Evolutionary conservation across 2,329 filamentous ascomycete species (phyloP).

Genomic region (Sphaerulina populicola): DNA sequence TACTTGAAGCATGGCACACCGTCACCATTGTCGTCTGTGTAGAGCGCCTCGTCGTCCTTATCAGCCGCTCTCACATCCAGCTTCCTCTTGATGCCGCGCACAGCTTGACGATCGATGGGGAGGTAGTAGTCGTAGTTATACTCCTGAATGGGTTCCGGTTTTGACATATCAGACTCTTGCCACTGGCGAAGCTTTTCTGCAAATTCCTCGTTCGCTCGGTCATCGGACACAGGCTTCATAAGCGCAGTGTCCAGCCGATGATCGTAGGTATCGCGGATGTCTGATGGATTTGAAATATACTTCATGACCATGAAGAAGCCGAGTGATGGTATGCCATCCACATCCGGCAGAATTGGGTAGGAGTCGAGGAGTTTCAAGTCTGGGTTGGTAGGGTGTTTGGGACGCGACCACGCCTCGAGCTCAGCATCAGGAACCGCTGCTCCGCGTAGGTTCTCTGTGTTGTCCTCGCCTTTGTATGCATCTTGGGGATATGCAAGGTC

Average conservation of each 20-base stretch:
- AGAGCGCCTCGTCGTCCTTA: conserved; percentile 46
- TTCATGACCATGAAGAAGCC: conserved; percentile 54
- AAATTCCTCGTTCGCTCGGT: conserved; percentile 44
- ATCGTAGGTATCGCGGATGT: conserved; percentile 45
- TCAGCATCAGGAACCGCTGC: conserved; percentile 49
- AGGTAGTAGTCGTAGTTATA: conserved; percentile 55
- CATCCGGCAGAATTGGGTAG: conserved; percentile 54
- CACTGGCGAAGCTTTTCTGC: conserved; percentile 41
- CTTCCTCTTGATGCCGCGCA: conserved; percentile 48
- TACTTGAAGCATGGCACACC: conserved; percentile 44
- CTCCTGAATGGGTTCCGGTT: conserved; percentile 46
- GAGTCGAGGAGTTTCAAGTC: conserved; percentile 51
- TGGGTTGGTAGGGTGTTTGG: conserved; percentile 52
- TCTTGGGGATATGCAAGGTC: conserved; percentile 56
- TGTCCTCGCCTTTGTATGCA: conserved; percentile 61
- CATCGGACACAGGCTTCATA: conserved; percentile 43
- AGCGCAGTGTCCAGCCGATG: conserved; percentile 52
- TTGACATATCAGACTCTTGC: conserved; percentile 43
- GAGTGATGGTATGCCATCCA: conserved; percentile 51
- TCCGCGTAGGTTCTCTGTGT: conserved; percentile 45
- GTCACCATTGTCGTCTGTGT: conserved; percentile 38
- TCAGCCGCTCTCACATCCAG: conserved; percentile 47
- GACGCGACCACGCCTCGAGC: conserved; percentile 51
- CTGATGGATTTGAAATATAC: conserved; percentile 52
- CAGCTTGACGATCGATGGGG: conserved; percentile 43